Percentiles rank a stretch among this genome's conserved stretches.
Evolutionary conservation across 371 early-diverging fungal genomes (phyloP).

Genomic region (Mycotypha africana): DNA sequence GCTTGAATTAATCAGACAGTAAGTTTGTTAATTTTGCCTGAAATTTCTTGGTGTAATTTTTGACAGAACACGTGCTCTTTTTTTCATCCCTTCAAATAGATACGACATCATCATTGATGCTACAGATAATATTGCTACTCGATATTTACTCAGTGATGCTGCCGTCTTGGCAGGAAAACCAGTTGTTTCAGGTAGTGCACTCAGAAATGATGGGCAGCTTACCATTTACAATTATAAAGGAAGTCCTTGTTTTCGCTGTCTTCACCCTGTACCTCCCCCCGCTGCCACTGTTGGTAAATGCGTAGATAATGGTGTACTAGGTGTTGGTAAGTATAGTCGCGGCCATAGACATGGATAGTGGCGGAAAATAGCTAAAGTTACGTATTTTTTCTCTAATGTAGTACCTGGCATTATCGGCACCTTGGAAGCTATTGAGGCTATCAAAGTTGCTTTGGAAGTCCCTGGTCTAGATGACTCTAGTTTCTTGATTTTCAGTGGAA

Average conservation of each 20-base stretch:
- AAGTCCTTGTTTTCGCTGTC: constrained; percentile 97
- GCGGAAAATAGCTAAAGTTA: no score
- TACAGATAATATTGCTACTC: constrained; percentile 95
- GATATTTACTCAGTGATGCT: constrained; percentile 95
- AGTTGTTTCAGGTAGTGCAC: constrained; percentile 92
- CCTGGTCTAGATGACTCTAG: constrained; percentile 45
- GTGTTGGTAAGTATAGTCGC: constrained; percentile 55
- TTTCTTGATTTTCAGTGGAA: constrained; percentile 77
- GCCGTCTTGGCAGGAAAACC: constrained; percentile 82
- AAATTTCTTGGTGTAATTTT: no score
- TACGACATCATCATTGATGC: constrained; percentile 97
- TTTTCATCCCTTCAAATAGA: constrained; percentile 11
- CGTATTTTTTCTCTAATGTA: constrained; percentile 9
- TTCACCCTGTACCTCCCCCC: constrained; percentile 92
- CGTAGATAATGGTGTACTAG: constrained; percentile 97
- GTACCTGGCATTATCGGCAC: constrained; percentile 96
- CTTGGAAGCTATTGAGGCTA: constrained; percentile 92
- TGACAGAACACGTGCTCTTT: no score
- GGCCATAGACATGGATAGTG: background rate
- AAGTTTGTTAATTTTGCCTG: no score
- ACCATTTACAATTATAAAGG: constrained; percentile 80
- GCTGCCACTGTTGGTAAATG: constrained; percentile 88
- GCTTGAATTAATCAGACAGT: constrained; percentile 48
- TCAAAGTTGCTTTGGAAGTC: constrained; percentile 70
- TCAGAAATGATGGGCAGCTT: constrained; percentile 94